Percentiles rank a stretch among this genome's conserved stretches.
Evolutionary conservation across 768 basidiomycete species (phyloP).

Genomic region (Russula ochroleuca): DNA sequence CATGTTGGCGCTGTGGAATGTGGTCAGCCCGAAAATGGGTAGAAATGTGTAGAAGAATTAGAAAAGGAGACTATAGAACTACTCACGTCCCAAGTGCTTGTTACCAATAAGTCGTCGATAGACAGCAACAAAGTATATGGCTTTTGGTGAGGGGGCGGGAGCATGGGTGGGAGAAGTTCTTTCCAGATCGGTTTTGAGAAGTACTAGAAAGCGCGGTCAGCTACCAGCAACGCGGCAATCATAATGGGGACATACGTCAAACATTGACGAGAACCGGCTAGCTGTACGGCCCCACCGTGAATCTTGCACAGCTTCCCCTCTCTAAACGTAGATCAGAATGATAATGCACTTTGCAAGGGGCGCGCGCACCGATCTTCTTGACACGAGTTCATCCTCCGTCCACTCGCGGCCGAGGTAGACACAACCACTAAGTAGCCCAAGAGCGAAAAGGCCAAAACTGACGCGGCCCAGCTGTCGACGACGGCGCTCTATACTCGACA

Average conservation of each 20-base stretch:
- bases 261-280: conserved; percentile 57
- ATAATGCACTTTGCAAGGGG: conserved; percentile 5
- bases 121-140: conserved; percentile 91
- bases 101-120: conserved; percentile 86
- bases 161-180: conserved; percentile 83
- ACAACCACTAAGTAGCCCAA: conserved; percentile 54
- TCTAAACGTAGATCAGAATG: conserved; percentile 37
- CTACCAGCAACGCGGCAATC: background rate
- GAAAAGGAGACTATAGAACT: background rate
- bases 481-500: conserved; percentile 73
- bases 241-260: conserved; percentile 46
- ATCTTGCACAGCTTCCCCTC: conserved; percentile 52
- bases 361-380: conserved; percentile 54
- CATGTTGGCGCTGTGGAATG: conserved; percentile 67
- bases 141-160: conserved; percentile 77
- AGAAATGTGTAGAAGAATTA: background rate
- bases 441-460: conserved; percentile 48
- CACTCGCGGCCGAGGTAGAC: conserved; percentile 76
- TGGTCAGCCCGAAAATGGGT: background rate
- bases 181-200: conserved; percentile 94
- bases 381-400: conserved; percentile 65
- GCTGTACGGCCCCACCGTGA: conserved; percentile 63
- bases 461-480: conserved; percentile 55
- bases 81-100: conserved; percentile 95
- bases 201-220: conserved; percentile 44